Percentiles rank a stretch among this genome's conserved stretches.
phyloP scores from a whole-genome alignment of 108 stramenopile species.

The Nitzschia putrida region DNA sequence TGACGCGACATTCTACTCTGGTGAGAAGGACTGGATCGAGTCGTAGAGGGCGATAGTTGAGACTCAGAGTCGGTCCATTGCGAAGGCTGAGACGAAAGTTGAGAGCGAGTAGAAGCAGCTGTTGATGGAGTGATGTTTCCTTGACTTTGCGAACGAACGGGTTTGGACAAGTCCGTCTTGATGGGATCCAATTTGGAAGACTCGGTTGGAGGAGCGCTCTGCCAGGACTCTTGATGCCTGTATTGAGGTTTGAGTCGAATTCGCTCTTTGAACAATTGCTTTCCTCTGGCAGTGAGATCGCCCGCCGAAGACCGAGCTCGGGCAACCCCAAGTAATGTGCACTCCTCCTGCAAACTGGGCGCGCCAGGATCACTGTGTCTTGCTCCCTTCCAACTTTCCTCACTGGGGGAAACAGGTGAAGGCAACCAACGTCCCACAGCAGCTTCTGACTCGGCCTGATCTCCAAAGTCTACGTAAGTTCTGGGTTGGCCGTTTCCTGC shows the following conservation, averaged over 20 bases:
- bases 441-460: background rate
- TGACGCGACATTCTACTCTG: background rate
- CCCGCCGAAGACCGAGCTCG: background rate
- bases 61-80: too few species aligned
- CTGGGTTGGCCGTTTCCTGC: background rate
- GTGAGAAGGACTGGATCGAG: background rate
- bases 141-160: background rate
- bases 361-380: slow-evolving; percentile 1
- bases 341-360: background rate
- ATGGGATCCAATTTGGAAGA: background rate
- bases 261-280: slow-evolving; percentile 7
- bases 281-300: background rate
- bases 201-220: background rate
- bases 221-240: background rate
- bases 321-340: background rate
- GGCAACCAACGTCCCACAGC: slow-evolving; percentile 17
- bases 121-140: slow-evolving; percentile 15
- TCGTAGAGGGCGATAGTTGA: too few species aligned
- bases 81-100: background rate
- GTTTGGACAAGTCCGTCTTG: background rate
- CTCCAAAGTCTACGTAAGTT: background rate
- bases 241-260: slow-evolving; percentile 1
- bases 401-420: background rate
- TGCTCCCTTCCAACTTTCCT: background rate
- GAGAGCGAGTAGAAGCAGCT: slow-evolving; percentile 11